Evolutionary conservation across 2,329 filamentous ascomycete species (phyloP), one percentile per base, ranked within the genome.

Genomic region (Arthrinium phaeospermum): DNA sequence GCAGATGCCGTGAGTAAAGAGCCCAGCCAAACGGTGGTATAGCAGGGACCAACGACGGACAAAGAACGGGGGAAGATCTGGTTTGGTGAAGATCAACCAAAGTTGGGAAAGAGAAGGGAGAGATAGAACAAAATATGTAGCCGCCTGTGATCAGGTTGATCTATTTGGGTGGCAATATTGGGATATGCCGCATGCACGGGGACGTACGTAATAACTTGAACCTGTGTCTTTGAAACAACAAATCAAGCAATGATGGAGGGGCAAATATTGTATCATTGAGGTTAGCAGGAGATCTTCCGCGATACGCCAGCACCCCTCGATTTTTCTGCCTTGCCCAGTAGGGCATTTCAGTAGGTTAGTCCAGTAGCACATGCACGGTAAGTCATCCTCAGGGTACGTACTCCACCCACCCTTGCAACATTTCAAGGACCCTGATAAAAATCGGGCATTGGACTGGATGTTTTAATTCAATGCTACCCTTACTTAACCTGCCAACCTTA

Each of bases 241-340:
- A 61, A 41, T 24, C 34, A 64, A 64, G 30, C 30, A 64, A 64
- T 64, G 4, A 64, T n/a, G 37, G 57, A 34, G 41, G 57, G 57
- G 57, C 34, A 34, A 64, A n/a, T 64, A 64, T 64, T 41, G 34
- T 41, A 64, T 64, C 10, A 14, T 64, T 41, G 57, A 64, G 57
- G 57, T 41, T 64, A 64, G 57, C 4, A 41, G 30, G 34, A 64
- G 57, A 64, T 41, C 57, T 64, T 64, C 19, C 57, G 41, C 30
- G 30, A 61, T 37, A 37, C 13, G 49, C 53, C 30, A 22, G 30
- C 53, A 61, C 57, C 57, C 57, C 57, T 64, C 57, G 57, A 41
- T 64, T 64, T 64, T 64, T 41, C 19, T 41, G 57, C 57, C 57
- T 64, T 30, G 27, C 8, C 22, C 27, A 61, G 53, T 37, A 53